Evolutionary conservation across 73 alveolate species (phyloP).

Genomic region (Effrenium voratum): DNA sequence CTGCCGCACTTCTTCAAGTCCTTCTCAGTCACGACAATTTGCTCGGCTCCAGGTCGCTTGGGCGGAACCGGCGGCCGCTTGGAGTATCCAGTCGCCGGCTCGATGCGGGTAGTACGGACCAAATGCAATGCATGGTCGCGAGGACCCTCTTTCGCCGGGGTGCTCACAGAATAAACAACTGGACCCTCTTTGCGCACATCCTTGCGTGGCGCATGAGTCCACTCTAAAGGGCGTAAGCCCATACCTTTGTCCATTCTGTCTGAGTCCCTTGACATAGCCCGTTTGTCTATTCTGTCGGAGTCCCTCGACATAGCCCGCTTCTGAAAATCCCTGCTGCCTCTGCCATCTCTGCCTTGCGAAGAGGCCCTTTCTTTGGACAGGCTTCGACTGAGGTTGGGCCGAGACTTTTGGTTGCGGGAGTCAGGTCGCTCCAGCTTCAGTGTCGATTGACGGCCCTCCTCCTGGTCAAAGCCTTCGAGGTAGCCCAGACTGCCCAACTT

Average conservation of each 20-base stretch:
- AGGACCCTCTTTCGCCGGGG: slow-evolving; percentile 67
- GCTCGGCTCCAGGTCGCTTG: slow-evolving; percentile 16
- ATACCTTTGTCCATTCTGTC: too few species aligned
- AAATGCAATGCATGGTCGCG: slow-evolving; percentile 54
- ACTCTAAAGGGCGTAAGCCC: slow-evolving; percentile 70
- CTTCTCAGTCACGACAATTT: slow-evolving; percentile 79
- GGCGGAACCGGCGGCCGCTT: slow-evolving; percentile 84
- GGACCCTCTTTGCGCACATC: slow-evolving; percentile 63
- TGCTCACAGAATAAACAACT: slow-evolving; percentile 54
- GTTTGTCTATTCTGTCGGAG: too few species aligned
- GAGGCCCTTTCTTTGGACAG: too few species aligned
- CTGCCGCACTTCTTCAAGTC: slow-evolving; percentile 82
- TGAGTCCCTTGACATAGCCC: too few species aligned
- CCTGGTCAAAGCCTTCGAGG: slow-evolving; percentile 58
- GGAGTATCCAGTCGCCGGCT: slow-evolving; percentile 65
- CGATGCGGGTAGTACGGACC: slow-evolving; percentile 91
- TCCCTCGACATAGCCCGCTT: too few species aligned
- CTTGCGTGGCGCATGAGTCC: slow-evolving; percentile 73
- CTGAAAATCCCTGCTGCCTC: too few species aligned
- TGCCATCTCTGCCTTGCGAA: too few species aligned
- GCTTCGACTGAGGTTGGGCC: too few species aligned
- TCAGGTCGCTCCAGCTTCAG: slow-evolving; percentile 62
- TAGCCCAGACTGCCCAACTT: slow-evolving; percentile 68
- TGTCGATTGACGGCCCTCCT: slow-evolving; percentile 44
- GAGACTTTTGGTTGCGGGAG: slow-evolving; percentile 2